Evolutionary conservation across 495 filamentous ascomycete genomes (phyloP).

Genomic region (Neurospora pannonica): DNA sequence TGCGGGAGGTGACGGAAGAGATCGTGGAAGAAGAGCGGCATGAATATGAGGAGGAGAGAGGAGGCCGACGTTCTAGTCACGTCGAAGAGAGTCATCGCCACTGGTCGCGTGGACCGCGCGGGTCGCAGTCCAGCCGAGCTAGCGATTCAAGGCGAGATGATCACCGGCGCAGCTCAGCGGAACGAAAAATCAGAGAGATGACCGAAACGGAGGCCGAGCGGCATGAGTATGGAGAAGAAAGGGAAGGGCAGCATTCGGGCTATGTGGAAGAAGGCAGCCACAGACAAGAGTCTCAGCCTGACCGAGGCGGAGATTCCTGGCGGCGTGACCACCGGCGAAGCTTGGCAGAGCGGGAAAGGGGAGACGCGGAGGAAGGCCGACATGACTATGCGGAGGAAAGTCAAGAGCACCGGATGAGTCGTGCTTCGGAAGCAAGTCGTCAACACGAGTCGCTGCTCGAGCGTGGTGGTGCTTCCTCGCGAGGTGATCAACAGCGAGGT

Average conservation of each 20-base stretch:
- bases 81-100: background rate
- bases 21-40: background rate
- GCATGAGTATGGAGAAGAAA: background rate
- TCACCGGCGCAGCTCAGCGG: background rate
- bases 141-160: background rate
- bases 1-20: conserved; percentile 6
- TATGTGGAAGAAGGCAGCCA: background rate
- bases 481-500: background rate
- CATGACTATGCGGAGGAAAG: background rate
- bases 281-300: background rate
- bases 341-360: background rate
- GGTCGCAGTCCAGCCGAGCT: background rate
- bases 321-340: background rate
- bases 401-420: background rate
- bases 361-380: background rate
- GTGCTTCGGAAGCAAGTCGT: background rate
- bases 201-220: conserved; percentile 15
- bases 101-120: background rate
- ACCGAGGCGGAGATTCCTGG: background rate
- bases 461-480: background rate
- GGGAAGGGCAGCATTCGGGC: background rate
- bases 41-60: background rate
- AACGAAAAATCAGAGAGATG: background rate
- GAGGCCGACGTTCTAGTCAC: background rate
- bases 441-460: background rate